Percentiles rank a stretch among this genome's conserved stretches.
Conservation (phyloP, 352 stramenopile genomes). For the Peronospora belbahrii region DNA sequence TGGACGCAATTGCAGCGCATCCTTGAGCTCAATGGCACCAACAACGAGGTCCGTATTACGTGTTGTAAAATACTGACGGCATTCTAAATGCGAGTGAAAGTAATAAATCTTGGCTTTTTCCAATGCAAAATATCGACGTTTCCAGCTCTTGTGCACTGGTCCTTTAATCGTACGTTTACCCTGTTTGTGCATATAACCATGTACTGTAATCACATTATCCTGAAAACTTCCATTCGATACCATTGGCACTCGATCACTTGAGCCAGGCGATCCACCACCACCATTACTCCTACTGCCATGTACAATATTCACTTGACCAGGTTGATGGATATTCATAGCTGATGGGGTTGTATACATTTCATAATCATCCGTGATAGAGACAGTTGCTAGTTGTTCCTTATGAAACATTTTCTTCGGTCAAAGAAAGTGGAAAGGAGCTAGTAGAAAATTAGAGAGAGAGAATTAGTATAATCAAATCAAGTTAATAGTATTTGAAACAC, state of each 20-base stretch:
- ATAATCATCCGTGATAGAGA: slow-evolving; percentile 45
- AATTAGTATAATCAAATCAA: no score
- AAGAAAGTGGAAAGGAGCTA: no score
- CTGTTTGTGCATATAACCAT: slow-evolving; percentile 87
- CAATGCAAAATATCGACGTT: slow-evolving; percentile 78
- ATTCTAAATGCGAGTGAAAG: slow-evolving; percentile 81
- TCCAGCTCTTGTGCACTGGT: slow-evolving; percentile 83
- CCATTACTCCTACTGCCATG: no score
- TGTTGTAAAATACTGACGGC: slow-evolving; percentile 81
- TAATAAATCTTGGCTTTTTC: slow-evolving; percentile 88
- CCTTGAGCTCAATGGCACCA: slow-evolving; percentile 74
- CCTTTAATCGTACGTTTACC: slow-evolving; percentile 82
- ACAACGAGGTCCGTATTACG: slow-evolving; percentile 77
- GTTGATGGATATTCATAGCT: slow-evolving; percentile 27
- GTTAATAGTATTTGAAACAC: no score
- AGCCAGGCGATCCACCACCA: slow-evolving; percentile 20
- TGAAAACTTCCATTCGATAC: slow-evolving; percentile 39
- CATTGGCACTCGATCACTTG: slow-evolving; percentile 30
- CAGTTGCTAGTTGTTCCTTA: slow-evolving; percentile 35
- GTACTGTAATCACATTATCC: slow-evolving; percentile 83
- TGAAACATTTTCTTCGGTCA: slow-evolving; percentile 48
- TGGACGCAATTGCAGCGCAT: slow-evolving; percentile 73
- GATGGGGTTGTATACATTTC: slow-evolving; percentile 58
- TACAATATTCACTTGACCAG: slow-evolving; percentile 53
- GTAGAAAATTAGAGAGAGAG: no score